Conservation (phyloP, 78 protist genomes). For the Dictyostelium brefeldianum region DNA sequence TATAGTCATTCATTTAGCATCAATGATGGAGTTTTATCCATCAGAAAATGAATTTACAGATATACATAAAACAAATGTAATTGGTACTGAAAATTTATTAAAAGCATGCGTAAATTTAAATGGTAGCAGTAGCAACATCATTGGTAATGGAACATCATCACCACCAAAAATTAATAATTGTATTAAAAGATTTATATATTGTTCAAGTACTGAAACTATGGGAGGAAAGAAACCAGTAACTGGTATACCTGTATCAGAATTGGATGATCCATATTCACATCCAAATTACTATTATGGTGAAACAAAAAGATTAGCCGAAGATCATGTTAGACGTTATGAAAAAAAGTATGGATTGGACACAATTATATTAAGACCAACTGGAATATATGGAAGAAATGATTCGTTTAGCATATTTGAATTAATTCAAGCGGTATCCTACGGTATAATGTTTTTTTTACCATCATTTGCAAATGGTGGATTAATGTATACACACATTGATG, state of each 20-base stretch:
- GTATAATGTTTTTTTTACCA: slow-evolving; percentile 49
- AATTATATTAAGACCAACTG: slow-evolving; percentile 38
- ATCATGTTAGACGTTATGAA: slow-evolving; percentile 8
- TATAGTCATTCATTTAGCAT: slow-evolving; percentile 38
- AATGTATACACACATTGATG: slow-evolving; percentile 65
- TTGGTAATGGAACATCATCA: neutral
- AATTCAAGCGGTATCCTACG: slow-evolving; percentile 44
- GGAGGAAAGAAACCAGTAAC: slow-evolving; percentile 34
- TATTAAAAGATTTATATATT: slow-evolving; percentile 67
- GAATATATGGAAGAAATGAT: slow-evolving; percentile 48
- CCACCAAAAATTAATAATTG: neutral
- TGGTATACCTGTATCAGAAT: neutral
- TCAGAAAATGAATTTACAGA: neutral
- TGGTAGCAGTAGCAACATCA: neutral
- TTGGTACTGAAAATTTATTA: slow-evolving; percentile 57
- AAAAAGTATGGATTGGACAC: slow-evolving; percentile 23
- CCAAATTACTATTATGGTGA: slow-evolving; percentile 60
- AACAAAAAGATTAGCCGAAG: slow-evolving; percentile 49
- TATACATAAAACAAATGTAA: slow-evolving; percentile 44
- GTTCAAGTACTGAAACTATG: slow-evolving; percentile 56
- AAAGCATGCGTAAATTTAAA: slow-evolving; percentile 21
- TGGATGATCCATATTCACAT: neutral
- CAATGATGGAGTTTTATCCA: slow-evolving; percentile 67
- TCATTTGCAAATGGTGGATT: slow-evolving; percentile 46
- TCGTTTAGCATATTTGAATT: slow-evolving; percentile 43